These are phyloP conservation scores for Phytophthora litchii DNA, from an alignment of 352 stramenopile genomes.

Conservation along the genomic window DNA sequence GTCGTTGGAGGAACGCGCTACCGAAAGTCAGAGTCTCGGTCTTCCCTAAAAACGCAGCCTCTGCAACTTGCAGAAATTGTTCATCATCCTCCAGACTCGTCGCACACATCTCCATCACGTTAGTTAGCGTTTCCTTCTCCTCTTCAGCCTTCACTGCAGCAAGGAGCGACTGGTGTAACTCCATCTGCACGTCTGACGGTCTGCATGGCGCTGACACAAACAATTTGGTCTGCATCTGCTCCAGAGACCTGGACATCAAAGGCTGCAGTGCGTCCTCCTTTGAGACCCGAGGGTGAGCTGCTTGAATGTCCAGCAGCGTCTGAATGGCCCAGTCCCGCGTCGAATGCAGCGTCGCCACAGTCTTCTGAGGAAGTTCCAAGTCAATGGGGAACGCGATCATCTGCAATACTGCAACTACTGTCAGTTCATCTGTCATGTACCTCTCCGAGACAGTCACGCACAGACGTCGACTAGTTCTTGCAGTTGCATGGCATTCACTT, in stretches of 20 bases:
- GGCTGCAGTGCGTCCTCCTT: slow-evolving; percentile 3
- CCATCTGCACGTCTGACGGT: slow-evolving; percentile 28
- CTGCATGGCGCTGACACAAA: slow-evolving; percentile 37
- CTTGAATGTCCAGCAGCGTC: slow-evolving; percentile 36
- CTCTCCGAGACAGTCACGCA: slow-evolving; percentile 26
- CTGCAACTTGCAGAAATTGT: slow-evolving; percentile 40
- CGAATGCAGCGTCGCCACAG: slow-evolving; percentile 29
- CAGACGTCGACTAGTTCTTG: slow-evolving; percentile 40
- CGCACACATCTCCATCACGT: slow-evolving; percentile 41
- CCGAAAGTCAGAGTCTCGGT: slow-evolving; percentile 23
- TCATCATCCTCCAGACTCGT: slow-evolving; percentile 26
- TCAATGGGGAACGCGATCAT: slow-evolving; percentile 46
- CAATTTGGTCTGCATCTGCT: slow-evolving; percentile 43
- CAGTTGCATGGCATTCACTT: slow-evolving; percentile 24
- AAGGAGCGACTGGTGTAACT: slow-evolving; percentile 39
- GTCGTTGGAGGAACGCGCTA: slow-evolving; percentile 30
- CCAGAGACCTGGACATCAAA: slow-evolving; percentile 25
- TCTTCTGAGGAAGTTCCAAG: slow-evolving; percentile 17
- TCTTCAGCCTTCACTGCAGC: slow-evolving; percentile 20
- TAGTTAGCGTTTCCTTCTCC: slow-evolving; percentile 7
- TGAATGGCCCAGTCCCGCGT: slow-evolving; percentile 45
- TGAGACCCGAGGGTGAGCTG: background rate
- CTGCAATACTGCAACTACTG: slow-evolving; percentile 41
- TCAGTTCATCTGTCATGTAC: too few relatives aligned
- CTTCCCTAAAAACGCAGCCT: slow-evolving; percentile 26